These are phyloP conservation scores for Acmispon strigosus DNA, from an alignment of 306 rosid species.

Conservation along the genomic window DNA sequence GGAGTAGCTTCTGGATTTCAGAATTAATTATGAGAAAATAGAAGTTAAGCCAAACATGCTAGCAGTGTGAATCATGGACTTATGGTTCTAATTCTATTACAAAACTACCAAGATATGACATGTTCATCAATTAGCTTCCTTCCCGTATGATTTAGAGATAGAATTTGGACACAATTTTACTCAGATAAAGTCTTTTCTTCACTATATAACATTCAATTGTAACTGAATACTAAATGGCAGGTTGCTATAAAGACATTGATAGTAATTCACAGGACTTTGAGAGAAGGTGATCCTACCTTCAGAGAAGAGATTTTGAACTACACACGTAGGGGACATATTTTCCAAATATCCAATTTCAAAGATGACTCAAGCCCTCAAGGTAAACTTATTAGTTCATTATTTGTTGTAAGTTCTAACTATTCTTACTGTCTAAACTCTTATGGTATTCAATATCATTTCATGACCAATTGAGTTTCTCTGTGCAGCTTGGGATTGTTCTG, in stretches of 20 bases:
- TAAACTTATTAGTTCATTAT: constrained; percentile 17
- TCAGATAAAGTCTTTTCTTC: neutral
- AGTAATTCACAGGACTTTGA: constrained; percentile 84
- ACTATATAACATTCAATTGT: neutral
- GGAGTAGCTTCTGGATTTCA: too few species aligned
- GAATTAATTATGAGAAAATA: too few species aligned
- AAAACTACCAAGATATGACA: neutral
- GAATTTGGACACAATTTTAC: neutral
- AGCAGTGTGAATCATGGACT: too few species aligned
- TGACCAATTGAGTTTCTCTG: constrained; percentile 20
- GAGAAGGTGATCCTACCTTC: constrained; percentile 96
- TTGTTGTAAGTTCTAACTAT: neutral
- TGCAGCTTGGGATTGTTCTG: constrained; percentile 99
- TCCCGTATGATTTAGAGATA: neutral
- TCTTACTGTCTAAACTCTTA: neutral
- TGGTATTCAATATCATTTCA: constrained; percentile 9
- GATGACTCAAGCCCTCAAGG: constrained; percentile 92
- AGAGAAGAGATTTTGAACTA: constrained; percentile 80
- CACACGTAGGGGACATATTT: constrained; percentile 61
- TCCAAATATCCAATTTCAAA: constrained; percentile 89
- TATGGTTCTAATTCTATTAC: neutral
- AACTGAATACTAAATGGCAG: constrained; percentile 29
- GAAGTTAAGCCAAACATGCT: too few species aligned
- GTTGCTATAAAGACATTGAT: constrained; percentile 93
- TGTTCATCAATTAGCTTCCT: neutral